phyloP scores from a whole-genome alignment of 2,329 filamentous ascomycete species.

The Aschersonia sp. region DNA sequence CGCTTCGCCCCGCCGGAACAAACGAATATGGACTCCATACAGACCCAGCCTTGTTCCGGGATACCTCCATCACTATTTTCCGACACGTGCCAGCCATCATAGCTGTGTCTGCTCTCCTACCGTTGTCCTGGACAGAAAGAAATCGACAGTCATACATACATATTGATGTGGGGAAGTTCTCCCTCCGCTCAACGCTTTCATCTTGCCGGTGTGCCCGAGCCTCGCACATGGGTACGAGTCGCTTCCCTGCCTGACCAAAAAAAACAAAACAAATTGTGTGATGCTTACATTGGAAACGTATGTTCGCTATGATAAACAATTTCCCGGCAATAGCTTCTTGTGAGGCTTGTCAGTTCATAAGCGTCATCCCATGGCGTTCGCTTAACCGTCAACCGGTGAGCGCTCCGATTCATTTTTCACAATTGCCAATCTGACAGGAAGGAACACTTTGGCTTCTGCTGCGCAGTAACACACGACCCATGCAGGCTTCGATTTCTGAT shows the following conservation, averaged over 20 bases:
- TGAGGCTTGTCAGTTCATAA: neutral
- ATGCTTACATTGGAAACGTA: neutral
- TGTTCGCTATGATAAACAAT: neutral
- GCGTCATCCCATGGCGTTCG: neutral
- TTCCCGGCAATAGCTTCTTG: neutral
- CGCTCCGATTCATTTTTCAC: no score
- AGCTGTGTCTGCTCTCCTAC: neutral
- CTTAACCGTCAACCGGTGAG: no score
- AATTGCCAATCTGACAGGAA: no score
- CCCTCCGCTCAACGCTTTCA: neutral
- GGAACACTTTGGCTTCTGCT: no score
- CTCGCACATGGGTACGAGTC: neutral
- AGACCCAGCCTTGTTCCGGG: neutral
- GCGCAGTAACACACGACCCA: no score
- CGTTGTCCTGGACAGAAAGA: neutral
- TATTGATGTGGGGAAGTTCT: neutral
- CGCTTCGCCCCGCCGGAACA: no score
- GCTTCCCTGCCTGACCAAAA: neutral
- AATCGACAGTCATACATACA: neutral
- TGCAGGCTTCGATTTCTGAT: no score
- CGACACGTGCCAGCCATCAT: neutral
- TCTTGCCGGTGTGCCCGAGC: neutral
- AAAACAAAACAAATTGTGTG: neutral
- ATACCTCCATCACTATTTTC: neutral
- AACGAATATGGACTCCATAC: neutral